Evolutionary conservation across 108 stramenopile species (phyloP), one percentile per base, ranked within the genome.

Genomic region (Thalassiosira profunda): DNA sequence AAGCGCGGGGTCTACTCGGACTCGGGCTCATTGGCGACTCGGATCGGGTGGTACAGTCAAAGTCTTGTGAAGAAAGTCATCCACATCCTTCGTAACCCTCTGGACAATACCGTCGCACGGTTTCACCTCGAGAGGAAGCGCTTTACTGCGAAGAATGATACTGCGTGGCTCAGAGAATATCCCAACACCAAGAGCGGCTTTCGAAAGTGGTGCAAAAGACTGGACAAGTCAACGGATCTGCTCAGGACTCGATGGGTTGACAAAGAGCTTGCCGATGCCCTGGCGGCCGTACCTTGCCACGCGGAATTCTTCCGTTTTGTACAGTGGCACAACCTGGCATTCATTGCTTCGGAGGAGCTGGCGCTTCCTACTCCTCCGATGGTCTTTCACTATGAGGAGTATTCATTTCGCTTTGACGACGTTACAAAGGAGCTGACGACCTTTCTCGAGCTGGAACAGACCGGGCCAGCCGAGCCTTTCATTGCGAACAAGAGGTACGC

Each of bases 331-430:
- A 80, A 80, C 33, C 61, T 81, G 14, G 85, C 83, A 15, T 67
- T 86, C 65, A 43, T 43, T 17, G 67, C 58, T 11, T 72, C 70
- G 12, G 46, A 57, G 10, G 82, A 83, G 18, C 44, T 84, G n/a
- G 61, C 68, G 0, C 15, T 90, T n/a, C 84, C 87, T 5, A n/a
- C n/a, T n/a, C n/a, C n/a, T n/a, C 53, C 76, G 0, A 62, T 77
- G 15, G 63, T 82, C 2, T 60, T 94, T 2, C 67, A 88, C 47
- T 94, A 94, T 55, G 93, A 94, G 67, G 84, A 91, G 40, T 94
- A 89, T 58, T 43, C 38, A 1, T 72, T 28, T 8, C 56, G 80
- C 20, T 84, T 76, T 18, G 71, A 70, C 26, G 55, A 61, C 15
- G 82, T 82, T 3, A 69, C 77, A 3, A 33, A 47, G 5, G 52